A percentile compares a stretch with the other conserved stretches of the same genome.
Conservation (phyloP, 192 early-diverging fungal genomes). For the Coemansia sp. region DNA sequence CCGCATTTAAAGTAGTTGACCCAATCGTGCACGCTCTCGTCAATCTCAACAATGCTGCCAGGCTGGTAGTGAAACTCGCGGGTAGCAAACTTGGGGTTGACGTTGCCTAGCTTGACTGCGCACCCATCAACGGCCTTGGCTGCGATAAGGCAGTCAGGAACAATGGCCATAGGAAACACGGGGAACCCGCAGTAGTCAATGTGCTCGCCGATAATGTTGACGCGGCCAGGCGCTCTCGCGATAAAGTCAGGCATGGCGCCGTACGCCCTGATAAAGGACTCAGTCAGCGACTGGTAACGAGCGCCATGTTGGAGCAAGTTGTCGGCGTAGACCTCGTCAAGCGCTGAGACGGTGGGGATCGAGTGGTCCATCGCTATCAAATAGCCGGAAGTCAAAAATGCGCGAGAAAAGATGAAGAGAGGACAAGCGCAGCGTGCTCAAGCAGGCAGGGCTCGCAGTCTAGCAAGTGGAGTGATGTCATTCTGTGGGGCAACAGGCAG, state of each 20-base stretch:
- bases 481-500: constrained; percentile 2
- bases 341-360: constrained; percentile 8
- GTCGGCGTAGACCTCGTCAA: constrained; percentile 10
- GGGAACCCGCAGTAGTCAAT: constrained; percentile 95
- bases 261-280: constrained; percentile 59
- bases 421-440: background rate
- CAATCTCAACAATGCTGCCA: constrained; percentile 60
- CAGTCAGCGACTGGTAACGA: constrained; percentile 32
- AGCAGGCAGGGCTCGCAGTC: no score
- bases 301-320: constrained; percentile 20
- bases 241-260: constrained; percentile 74
- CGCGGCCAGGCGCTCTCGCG: constrained; percentile 89
- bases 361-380: background rate
- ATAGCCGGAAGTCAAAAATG: background rate
- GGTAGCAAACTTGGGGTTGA: constrained; percentile 8
- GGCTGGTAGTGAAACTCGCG: constrained; percentile 16
- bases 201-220: constrained; percentile 97
- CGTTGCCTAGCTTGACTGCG: constrained; percentile 13
- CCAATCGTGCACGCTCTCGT: constrained; percentile 70
- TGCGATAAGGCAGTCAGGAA: constrained; percentile 45
- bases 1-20: constrained; percentile 89
- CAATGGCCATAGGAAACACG: constrained; percentile 96
- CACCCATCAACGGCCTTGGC: constrained; percentile 13
- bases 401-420: background rate
- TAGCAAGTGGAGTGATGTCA: no score